Evolutionary conservation across 2,329 filamentous ascomycete species (phyloP).

Genomic region (Mycosphaerella sp.): DNA sequence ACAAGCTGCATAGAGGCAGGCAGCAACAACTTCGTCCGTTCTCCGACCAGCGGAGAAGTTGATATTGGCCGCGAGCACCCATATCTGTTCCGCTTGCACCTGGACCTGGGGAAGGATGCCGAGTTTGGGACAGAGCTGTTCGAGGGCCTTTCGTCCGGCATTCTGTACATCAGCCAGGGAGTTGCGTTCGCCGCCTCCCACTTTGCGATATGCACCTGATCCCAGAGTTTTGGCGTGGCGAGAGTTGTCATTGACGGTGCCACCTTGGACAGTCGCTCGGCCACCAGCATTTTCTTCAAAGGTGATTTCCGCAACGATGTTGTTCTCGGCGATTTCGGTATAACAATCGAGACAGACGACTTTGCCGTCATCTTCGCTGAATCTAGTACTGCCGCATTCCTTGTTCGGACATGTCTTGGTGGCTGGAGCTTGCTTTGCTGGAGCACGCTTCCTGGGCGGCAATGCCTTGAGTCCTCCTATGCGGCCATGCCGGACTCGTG

Average conservation of each 20-base stretch:
- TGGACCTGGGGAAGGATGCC: constrained; percentile 34
- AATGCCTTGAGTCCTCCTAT: constrained; percentile 10
- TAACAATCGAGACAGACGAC: constrained; percentile 75
- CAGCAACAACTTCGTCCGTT: constrained; percentile 77
- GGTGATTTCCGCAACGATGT: constrained; percentile 85
- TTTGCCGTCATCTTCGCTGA: constrained; percentile 34
- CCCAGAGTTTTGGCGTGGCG: constrained; percentile 63
- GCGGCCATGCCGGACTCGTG: constrained; percentile 4
- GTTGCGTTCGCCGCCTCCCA: constrained; percentile 39
- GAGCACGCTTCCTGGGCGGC: constrained; percentile 6
- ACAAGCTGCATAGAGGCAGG: constrained; percentile 84
- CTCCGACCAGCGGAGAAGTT: constrained; percentile 75
- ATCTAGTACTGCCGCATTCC: constrained; percentile 15
- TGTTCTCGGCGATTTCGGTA: constrained; percentile 73
- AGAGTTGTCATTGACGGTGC: constrained; percentile 78
- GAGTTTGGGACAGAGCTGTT: constrained; percentile 36
- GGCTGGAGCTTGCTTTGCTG: constrained; percentile 5
- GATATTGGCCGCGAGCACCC: constrained; percentile 50
- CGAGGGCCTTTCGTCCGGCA: constrained; percentile 40
- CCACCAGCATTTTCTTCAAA: constrained; percentile 85
- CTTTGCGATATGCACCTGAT: constrained; percentile 42
- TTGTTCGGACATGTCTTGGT: constrained; percentile 14
- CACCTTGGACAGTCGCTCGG: constrained; percentile 84
- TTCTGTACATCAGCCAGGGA: constrained; percentile 53
- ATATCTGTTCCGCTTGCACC: constrained; percentile 38